Conservation (phyloP, 495 filamentous ascomycete genomes). For the Penicillium riverlandense region DNA sequence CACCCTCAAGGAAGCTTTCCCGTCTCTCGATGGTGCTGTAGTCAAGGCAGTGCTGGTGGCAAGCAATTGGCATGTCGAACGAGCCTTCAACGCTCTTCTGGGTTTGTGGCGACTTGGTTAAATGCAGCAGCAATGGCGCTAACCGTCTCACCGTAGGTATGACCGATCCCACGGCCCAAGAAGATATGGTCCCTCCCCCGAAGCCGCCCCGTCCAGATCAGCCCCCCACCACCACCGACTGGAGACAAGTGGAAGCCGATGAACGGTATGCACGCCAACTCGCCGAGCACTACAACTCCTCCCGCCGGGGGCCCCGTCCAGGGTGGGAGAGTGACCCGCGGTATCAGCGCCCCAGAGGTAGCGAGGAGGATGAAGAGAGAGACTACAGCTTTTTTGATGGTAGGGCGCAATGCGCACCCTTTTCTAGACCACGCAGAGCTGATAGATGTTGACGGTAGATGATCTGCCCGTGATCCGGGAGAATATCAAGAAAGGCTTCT, state of each 20-base stretch:
- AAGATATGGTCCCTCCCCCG: constrained; percentile 57
- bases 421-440: not conserved
- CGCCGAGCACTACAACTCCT: constrained; percentile 76
- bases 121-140: not conserved
- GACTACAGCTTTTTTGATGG: constrained; percentile 88
- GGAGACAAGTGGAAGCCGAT: constrained; percentile 80
- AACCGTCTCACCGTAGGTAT: constrained; percentile 50
- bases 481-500: constrained; percentile 88
- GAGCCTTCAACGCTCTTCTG: constrained; percentile 91
- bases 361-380: constrained; percentile 47
- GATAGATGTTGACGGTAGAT: constrained; percentile 40
- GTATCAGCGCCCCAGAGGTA: constrained; percentile 23
- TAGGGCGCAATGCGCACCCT: constrained; percentile 14
- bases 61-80: constrained; percentile 82
- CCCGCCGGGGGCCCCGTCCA: constrained; percentile 27
- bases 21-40: constrained; percentile 69
- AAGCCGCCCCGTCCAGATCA: constrained; percentile 61
- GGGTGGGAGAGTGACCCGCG: constrained; percentile 39
- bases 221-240: constrained; percentile 49
- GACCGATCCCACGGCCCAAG: constrained; percentile 83
- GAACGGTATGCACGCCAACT: constrained; percentile 91
- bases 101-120: constrained; percentile 39
- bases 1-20: constrained; percentile 92
- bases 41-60: constrained; percentile 83
- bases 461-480: constrained; percentile 90